Conservation (phyloP, 1,284 basidiomycete species). For the Ganoderma leucocontextum region DNA sequence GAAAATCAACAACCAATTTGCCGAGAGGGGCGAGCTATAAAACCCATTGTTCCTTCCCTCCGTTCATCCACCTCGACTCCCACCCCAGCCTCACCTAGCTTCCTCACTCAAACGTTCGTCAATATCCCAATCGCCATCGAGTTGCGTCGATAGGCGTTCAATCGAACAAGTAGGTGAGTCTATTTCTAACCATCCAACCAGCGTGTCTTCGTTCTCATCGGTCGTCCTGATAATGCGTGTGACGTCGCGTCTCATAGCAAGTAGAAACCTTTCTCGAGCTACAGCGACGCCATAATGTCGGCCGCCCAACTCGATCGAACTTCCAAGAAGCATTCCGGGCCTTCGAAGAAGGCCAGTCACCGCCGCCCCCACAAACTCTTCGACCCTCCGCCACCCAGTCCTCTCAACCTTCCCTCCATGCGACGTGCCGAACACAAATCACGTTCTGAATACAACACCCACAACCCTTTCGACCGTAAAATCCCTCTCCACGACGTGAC, state of each 20-base stretch:
- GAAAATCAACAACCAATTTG: not conserved
- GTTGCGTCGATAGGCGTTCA: not conserved
- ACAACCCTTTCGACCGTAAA: not conserved
- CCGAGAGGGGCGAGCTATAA: not conserved
- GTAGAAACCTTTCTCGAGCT: not conserved
- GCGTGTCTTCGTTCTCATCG: not conserved
- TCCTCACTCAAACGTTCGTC: not conserved
- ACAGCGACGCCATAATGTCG: not conserved
- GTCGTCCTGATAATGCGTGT: not conserved
- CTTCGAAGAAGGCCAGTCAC: conserved; percentile 1
- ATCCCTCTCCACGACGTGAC: conserved; percentile 3
- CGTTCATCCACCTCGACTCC: not conserved
- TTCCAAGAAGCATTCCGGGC: not conserved
- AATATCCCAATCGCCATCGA: not conserved
- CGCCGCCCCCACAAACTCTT: not conserved
- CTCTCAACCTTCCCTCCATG: not conserved
- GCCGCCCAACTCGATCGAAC: not conserved
- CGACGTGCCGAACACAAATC: not conserved
- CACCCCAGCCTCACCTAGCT: not conserved
- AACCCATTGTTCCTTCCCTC: not conserved
- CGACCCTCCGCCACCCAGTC: not conserved
- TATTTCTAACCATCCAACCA: not conserved
- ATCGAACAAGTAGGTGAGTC: not conserved
- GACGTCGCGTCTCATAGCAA: not conserved
- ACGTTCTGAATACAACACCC: not conserved